Evolutionary conservation across 2,329 filamentous ascomycete species (phyloP), one percentile per base, ranked within the genome.

Genomic region (Fusarium euwallaceae): DNA sequence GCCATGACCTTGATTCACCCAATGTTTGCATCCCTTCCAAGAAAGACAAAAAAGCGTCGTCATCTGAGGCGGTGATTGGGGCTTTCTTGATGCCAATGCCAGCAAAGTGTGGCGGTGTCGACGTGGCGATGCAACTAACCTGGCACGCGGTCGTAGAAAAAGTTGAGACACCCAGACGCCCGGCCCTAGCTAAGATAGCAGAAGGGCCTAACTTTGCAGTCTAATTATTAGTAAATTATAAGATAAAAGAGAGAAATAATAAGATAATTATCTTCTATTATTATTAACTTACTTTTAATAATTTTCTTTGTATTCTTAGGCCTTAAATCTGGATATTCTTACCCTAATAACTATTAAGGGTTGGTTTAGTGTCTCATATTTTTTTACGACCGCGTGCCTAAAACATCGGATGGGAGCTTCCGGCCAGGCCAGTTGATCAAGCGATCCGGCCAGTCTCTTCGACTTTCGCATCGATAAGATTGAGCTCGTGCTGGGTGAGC

Each of bases 61-160:
- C 72, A 75, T 75, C 72, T 68, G 69, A 39, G 72, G 72, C 72
- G 43, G 61, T 74, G 70, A 69, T 48, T 69, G 70, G 27, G 56
- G 55, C 45, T 45, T 14, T 45, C 45, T 29, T 27, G 43, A 48
- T 48, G 43, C 48, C 48, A 53, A 48, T 48, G 43, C 48, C 48
- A 53, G 6, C 62, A 73, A 73, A 68, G 61, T 55, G 73, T 75
- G 73, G 73, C 73, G 69, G 73, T 75, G 73, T 72, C 16, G 36
- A 45, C 66, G 72, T 74, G 72, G 72, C 72, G 72, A 67, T 73
- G 69, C 61, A 41, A 48, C 59, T 29, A 41, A 39, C 70, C 45
- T 51, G 22, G 29, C 29, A 29, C 29, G 29, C 29, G 29, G 29
- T 10, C 29, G 29, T 29, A 29, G 29, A 29, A 29, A 29, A 29